A percentile compares a stretch with the other conserved stretches of the same genome.
These are phyloP conservation scores for Exophiala sp. DNA, from an alignment of 2,329 filamentous ascomycete species.

Conservation along the genomic window DNA sequence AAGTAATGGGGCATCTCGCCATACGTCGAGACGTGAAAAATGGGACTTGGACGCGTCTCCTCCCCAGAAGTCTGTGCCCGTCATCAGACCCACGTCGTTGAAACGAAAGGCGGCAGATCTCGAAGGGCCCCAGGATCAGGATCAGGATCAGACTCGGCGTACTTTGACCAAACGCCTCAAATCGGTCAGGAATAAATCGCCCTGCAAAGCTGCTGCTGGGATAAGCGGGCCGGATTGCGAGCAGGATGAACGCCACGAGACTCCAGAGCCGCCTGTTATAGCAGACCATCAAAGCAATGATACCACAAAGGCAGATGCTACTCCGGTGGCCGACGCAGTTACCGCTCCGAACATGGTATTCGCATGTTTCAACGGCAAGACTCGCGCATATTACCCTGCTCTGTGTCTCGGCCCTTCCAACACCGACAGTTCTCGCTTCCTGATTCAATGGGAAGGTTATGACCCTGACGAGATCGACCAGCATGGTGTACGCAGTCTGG, in stretches of 20 bases:
- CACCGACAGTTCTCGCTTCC: conserved; percentile 39
- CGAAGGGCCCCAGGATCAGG: background rate
- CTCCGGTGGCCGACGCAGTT: conserved; percentile 13
- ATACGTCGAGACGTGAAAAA: conserved; percentile 38
- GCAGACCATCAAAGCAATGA: background rate
- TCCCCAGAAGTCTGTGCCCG: conserved; percentile 16
- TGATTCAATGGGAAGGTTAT: conserved; percentile 44
- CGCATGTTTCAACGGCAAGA: conserved; percentile 53
- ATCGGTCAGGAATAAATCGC: background rate
- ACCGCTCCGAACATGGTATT: conserved; percentile 50
- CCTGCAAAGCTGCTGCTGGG: background rate
- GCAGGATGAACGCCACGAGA: background rate
- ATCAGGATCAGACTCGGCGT: background rate
- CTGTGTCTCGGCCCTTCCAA: conserved; percentile 49
- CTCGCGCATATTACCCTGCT: conserved; percentile 54
- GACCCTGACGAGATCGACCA: conserved; percentile 37
- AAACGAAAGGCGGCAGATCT: conserved; percentile 12
- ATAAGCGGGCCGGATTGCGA: background rate
- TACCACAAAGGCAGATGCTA: background rate
- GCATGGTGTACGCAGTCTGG: conserved; percentile 40
- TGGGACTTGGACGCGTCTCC: conserved; percentile 41
- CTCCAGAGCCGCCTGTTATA: background rate
- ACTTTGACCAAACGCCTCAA: conserved; percentile 5
- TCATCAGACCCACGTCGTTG: conserved; percentile 1
- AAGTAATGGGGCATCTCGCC: conserved; percentile 35